Evolutionary conservation across 2,329 filamentous ascomycete genomes (phyloP).

Genomic region (Atkinsonella texensis): DNA sequence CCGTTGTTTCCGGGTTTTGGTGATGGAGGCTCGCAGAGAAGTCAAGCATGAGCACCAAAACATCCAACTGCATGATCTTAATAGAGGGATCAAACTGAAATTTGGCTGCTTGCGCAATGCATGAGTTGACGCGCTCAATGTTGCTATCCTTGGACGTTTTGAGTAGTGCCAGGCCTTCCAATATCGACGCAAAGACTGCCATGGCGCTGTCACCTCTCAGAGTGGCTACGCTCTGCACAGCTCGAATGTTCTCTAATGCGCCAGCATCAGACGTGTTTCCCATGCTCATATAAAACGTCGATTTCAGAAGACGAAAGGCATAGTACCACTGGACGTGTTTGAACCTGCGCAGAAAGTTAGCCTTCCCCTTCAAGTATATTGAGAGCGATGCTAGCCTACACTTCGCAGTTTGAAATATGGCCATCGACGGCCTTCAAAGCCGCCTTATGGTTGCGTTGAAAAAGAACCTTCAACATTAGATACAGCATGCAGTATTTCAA

Average conservation of each 20-base stretch:
- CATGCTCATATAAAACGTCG: conserved; percentile 53
- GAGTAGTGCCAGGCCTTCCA: conserved; percentile 60
- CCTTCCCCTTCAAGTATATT: not conserved
- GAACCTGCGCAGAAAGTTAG: conserved; percentile 27
- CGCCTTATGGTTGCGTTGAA: conserved; percentile 58
- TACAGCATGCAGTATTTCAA: conserved; percentile 71
- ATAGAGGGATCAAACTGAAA: conserved; percentile 55
- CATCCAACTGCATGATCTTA: conserved; percentile 52
- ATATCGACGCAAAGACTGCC: conserved; percentile 49
- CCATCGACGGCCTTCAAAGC: conserved; percentile 61
- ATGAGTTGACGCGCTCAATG: conserved; percentile 58
- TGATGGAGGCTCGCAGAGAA: conserved; percentile 56
- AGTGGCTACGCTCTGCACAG: conserved; percentile 47
- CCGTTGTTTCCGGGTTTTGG: conserved; percentile 43
- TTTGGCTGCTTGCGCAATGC: conserved; percentile 61
- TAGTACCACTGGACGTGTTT: conserved; percentile 65
- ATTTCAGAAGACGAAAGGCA: conserved; percentile 62
- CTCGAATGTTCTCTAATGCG: conserved; percentile 56
- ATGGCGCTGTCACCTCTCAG: conserved; percentile 50
- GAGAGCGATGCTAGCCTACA: conserved; percentile 29
- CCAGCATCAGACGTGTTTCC: conserved; percentile 48
- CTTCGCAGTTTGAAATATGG: conserved; percentile 55
- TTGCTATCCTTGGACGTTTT: conserved; percentile 51
- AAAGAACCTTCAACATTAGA: conserved; percentile 56
- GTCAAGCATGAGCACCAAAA: conserved; percentile 56